phyloP scores from a whole-genome alignment of 306 rosid species.

The Argentina anserina region DNA sequence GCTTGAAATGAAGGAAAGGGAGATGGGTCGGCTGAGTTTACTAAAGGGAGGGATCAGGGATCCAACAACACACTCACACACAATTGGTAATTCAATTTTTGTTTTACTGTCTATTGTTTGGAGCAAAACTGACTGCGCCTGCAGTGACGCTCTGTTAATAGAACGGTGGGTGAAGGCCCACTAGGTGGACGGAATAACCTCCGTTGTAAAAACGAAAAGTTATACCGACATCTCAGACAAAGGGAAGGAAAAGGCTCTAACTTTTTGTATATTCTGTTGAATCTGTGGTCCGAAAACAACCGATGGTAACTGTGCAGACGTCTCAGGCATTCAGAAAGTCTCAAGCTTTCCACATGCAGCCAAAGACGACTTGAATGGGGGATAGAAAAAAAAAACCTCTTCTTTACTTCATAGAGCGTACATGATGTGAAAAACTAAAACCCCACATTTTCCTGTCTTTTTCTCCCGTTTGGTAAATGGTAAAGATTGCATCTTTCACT shows the following conservation, averaged over 20 bases:
- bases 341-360: slow-evolving; percentile 12
- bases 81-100: too few species aligned
- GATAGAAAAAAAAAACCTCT: background rate
- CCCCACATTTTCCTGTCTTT: background rate
- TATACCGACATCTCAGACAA: slow-evolving; percentile 16
- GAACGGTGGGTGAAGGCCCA: too few species aligned
- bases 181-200: too few species aligned
- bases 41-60: too few species aligned
- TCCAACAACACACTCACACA: too few species aligned
- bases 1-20: too few species aligned
- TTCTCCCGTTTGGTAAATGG: background rate
- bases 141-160: too few species aligned
- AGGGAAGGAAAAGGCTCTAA: background rate
- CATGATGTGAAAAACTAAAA: background rate
- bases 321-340: slow-evolving; percentile 38
- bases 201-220: slow-evolving; percentile 13
- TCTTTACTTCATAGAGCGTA: slow-evolving; percentile 34
- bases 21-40: too few species aligned
- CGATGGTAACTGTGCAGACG: slow-evolving; percentile 38
- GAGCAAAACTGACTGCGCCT: too few species aligned
- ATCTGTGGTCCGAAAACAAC: slow-evolving; percentile 51
- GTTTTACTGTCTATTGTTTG: too few species aligned
- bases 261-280: slow-evolving; percentile 53
- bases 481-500: slow-evolving; percentile 7
- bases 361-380: slow-evolving; percentile 23